Base-by-base conservation (phyloP, 305 asterid genomes). In the Plantago rigida region DNA sequence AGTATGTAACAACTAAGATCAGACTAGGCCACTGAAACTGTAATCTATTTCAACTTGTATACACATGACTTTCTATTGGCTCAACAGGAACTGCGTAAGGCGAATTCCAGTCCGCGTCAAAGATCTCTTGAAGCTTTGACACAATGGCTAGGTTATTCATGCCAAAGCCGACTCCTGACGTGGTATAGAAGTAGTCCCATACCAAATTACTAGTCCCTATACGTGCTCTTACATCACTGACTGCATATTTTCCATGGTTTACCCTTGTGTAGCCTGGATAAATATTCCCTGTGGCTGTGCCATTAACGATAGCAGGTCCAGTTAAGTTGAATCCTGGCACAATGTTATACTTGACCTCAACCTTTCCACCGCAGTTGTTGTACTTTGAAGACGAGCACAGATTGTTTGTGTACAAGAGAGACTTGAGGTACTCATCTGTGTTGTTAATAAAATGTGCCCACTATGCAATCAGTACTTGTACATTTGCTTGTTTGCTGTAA, bases 211-310 rank as follows among this genome's bases (percentile, higher is more conserved):
- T 89, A 52, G 97, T 89, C 66, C 95, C 83, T 19, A 89, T 78
- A 60, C 86, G 95, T 44, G 92, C 94, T 58, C 92, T 79, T 49
- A 75, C 74, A 53, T 86, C 83, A 51, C 92, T 89, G 34, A 84
- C 97, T 19, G 88, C 89, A 53, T 89, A 89, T 75, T 89, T 89
- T 51, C 94, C 95, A 55, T 87, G 95, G 81, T 89, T 89, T 60
- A 86, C 95, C 57, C 97, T 78, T 0, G 97, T 86, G 63, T 56
- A 89, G 51, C 79, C 95, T 0, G 97, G 94, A 69, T 84, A 86
- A 3, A 70, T 13, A 69, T 86, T 86, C 42, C 82, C 83, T 0
- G 89, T 81, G 60, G 84, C 76, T 6, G 74, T 45, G 42, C 82
- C 88, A n/a, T 81, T 70, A 15, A 12, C 48, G 52, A 34, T 76